These are phyloP conservation scores for Raphidocelis subcapitata DNA, from an alignment of 139 green algal genomes.

Conservation along the genomic window DNA sequence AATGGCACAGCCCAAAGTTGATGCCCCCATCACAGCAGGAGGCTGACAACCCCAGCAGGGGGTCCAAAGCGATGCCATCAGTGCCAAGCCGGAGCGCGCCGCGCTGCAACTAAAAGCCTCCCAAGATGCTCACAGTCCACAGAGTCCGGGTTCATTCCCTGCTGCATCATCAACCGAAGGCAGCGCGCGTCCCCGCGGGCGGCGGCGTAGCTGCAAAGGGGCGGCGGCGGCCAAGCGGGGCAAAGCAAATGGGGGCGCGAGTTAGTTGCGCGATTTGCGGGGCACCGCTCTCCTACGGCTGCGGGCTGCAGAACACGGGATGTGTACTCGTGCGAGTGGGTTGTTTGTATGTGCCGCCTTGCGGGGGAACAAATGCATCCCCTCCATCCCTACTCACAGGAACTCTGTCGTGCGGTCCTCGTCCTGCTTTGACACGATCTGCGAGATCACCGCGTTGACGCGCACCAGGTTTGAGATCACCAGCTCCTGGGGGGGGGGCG, in stretches of 20 bases:
- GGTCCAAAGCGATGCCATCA: neutral
- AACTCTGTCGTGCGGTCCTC: constrained; percentile 46
- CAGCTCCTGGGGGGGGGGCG: constrained; percentile 38
- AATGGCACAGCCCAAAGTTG: too few relatives aligned
- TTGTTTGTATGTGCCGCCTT: neutral
- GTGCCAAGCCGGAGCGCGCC: neutral
- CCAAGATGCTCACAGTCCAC: constrained; percentile 23
- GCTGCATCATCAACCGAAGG: constrained; percentile 49
- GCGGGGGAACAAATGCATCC: neutral
- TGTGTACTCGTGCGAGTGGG: neutral
- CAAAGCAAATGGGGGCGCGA: too few relatives aligned
- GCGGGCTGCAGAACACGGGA: neutral
- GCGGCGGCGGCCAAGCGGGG: neutral
- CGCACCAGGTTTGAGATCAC: constrained; percentile 45
- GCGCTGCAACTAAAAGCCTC: neutral
- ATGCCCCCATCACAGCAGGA: too few relatives aligned
- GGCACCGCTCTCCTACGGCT: neutral
- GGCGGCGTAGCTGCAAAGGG: constrained; percentile 23
- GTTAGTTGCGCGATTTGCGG: neutral
- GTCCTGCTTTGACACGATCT: constrained; percentile 37
- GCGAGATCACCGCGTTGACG: constrained; percentile 33
- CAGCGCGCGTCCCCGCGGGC: constrained; percentile 33
- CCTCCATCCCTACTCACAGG: constrained; percentile 21
- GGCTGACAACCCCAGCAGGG: too few relatives aligned
- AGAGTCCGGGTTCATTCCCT: constrained; percentile 40